Conservation (phyloP, 2,329 filamentous ascomycete genomes). For the Claviceps citrina region DNA sequence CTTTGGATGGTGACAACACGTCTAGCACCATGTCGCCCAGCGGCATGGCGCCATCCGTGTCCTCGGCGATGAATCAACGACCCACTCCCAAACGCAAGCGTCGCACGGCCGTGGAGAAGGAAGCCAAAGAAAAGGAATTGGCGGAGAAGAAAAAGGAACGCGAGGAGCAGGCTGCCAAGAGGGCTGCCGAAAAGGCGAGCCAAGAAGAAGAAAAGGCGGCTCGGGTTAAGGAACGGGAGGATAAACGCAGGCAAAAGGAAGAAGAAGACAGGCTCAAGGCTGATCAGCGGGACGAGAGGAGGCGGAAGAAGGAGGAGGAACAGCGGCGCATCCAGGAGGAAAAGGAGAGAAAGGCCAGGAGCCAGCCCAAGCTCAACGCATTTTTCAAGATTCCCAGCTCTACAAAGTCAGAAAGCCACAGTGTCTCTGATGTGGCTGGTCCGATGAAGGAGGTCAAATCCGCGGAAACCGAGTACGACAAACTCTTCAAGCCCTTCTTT, state of each 20-base stretch:
- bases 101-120: conserved; percentile 22
- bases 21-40: conserved; percentile 5
- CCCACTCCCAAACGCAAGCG: conserved; percentile 27
- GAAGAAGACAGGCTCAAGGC: conserved; percentile 25
- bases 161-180: conserved; percentile 16
- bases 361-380: conserved; percentile 29
- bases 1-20: conserved; percentile 2
- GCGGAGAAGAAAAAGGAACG: conserved; percentile 21
- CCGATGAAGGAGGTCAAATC: conserved; percentile 14
- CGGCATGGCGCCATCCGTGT: not conserved
- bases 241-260: conserved; percentile 26
- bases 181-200: conserved; percentile 16
- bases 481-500: conserved; percentile 68
- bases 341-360: conserved; percentile 35
- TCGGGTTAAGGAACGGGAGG: conserved; percentile 23
- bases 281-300: conserved; percentile 30
- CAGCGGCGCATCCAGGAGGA: conserved; percentile 23
- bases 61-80: conserved; percentile 8
- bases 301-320: conserved; percentile 35
- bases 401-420: conserved; percentile 25
- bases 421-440: conserved; percentile 15
- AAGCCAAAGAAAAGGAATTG: conserved; percentile 13
- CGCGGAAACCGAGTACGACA: conserved; percentile 43
- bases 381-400: conserved; percentile 27
- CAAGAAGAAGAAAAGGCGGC: conserved; percentile 25